Evolutionary conservation across 1,139 yeast species (phyloP), one percentile per base, ranked within the genome.

Genomic region (Suhomyces anneliseae): DNA sequence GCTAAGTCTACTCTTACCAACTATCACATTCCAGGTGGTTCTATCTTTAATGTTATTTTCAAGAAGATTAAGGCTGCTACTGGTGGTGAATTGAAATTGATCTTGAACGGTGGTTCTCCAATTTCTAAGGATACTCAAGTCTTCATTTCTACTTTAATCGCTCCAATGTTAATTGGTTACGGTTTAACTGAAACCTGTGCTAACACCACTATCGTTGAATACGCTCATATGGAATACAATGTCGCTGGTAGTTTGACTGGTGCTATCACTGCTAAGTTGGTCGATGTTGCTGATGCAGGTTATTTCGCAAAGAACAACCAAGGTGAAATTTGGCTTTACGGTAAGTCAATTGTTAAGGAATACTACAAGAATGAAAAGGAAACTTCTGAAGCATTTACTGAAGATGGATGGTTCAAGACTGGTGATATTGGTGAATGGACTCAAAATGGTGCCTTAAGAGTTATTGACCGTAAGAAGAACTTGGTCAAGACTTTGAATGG

Each of bases 371-470:
- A 93, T 65, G 86, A 82, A 50, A 76, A 83, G 65, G 98, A 92
- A 70, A 93, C 97, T 32, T 68, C 74, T 44, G 83, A 69, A 31
- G 90, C 96, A 0, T 85, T 88, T 60, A 83, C 89, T 40, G 97
- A 90, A 54, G 78, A 76, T 55, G 95, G 93, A 31, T 95, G 98
- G 97, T 95, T 95, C 76, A 81, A 76, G 65, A 93, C 99, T 39
- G 99, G 99, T 68, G 99, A 95, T 69, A 90, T 95, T 67, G 97
- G 93, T 62, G 93, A 90, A 73, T 90, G 97, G 96, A 80, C 93
- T 39, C 55, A 82, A 26, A 78, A 76, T 55, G 99, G 99, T 57
- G 83, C 83, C 50, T 74, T 95, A 62, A 82, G 78, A 62, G 78
- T 95, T 55, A 87, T 95, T 66, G 99, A 95, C 72, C 88, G 99